These are phyloP conservation scores for Psidium guajava DNA, from an alignment of 345 rosid genomes.

Conservation along the genomic window DNA sequence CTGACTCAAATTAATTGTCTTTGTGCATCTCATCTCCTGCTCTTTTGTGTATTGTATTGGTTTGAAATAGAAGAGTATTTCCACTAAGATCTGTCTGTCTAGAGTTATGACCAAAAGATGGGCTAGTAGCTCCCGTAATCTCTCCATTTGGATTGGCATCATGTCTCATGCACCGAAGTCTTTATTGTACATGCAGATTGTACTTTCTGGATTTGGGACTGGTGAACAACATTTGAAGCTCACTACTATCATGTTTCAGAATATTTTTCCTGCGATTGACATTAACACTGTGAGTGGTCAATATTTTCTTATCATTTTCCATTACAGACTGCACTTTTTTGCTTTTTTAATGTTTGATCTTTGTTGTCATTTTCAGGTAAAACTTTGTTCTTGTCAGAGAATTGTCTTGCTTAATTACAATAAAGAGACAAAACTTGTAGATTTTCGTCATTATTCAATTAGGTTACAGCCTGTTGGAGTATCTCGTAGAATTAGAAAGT, in stretches of 20 bases:
- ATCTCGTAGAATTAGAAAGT: slow-evolving; percentile 74
- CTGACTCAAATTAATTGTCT: neutral
- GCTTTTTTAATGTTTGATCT: slow-evolving; percentile 7
- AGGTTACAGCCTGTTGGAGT: slow-evolving; percentile 86
- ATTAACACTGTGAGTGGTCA: slow-evolving; percentile 65
- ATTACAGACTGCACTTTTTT: neutral
- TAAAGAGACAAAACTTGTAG: slow-evolving; percentile 80
- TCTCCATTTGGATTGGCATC: neutral
- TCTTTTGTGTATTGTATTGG: neutral
- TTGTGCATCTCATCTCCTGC: neutral
- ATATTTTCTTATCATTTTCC: neutral
- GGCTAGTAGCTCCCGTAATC: neutral
- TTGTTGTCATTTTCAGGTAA: slow-evolving; percentile 47
- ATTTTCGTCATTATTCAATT: slow-evolving; percentile 86
- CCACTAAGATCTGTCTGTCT: neutral
- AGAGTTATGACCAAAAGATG: neutral
- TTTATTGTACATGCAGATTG: slow-evolving; percentile 41
- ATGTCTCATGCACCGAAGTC: neutral
- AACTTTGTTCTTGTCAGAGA: slow-evolving; percentile 89
- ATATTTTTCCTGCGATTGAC: slow-evolving; percentile 90
- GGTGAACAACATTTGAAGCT: slow-evolving; percentile 86
- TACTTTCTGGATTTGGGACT: slow-evolving; percentile 83
- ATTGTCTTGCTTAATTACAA: slow-evolving; percentile 83
- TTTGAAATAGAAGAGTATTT: neutral
- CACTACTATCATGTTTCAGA: slow-evolving; percentile 83